Evolutionary conservation across 2,329 filamentous ascomycete species (phyloP).

Genomic region (Ophiostoma ips): DNA sequence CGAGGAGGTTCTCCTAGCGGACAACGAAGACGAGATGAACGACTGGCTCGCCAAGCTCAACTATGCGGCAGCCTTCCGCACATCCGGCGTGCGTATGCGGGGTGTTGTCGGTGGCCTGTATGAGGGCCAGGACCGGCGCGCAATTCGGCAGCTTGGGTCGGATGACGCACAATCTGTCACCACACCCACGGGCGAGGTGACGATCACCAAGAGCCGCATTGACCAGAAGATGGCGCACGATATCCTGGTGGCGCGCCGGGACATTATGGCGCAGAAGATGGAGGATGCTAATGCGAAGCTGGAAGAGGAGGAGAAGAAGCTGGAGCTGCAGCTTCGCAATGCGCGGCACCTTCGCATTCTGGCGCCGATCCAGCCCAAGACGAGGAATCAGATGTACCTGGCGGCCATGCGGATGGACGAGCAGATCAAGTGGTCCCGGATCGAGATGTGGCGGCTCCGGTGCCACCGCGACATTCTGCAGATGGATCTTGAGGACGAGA

Average conservation of each 20-base stretch:
- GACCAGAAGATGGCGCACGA: constrained; percentile 76
- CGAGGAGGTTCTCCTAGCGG: constrained; percentile 83
- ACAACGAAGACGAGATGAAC: constrained; percentile 82
- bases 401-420: constrained; percentile 75
- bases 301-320: constrained; percentile 54
- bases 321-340: constrained; percentile 76
- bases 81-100: constrained; percentile 79
- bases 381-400: constrained; percentile 71
- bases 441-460: constrained; percentile 83
- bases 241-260: constrained; percentile 66
- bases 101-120: constrained; percentile 75
- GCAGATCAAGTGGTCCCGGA: constrained; percentile 83
- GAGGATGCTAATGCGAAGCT: constrained; percentile 70
- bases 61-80: constrained; percentile 87
- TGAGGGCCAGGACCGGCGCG: constrained; percentile 63
- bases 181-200: constrained; percentile 59
- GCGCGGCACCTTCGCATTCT: constrained; percentile 80
- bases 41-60: constrained; percentile 96
- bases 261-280: constrained; percentile 75
- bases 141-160: constrained; percentile 57
- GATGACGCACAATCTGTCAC: constrained; percentile 43
- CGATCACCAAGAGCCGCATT: constrained; percentile 57
- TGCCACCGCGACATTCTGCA: constrained; percentile 82
- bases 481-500: constrained; percentile 75
- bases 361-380: constrained; percentile 82